Conservation (phyloP, 2,329 filamentous ascomycete species). For the Fusarium torreyae region DNA sequence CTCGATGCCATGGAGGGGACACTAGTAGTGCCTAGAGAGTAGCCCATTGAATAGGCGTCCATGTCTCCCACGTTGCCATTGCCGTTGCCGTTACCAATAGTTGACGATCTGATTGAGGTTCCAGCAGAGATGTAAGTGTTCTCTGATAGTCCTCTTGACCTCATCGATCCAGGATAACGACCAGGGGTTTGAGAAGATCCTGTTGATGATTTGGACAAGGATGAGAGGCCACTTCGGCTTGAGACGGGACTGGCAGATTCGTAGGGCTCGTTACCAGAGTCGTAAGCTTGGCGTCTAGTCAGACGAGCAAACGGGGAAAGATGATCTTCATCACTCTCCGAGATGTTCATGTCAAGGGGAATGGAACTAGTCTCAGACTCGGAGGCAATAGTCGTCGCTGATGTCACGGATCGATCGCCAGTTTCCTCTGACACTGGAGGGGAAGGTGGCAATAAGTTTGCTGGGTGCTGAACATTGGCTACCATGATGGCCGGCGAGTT, state of each 20-base stretch:
- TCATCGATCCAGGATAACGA: constrained; percentile 65
- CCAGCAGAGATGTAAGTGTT: constrained; percentile 79
- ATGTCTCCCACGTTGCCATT: constrained; percentile 47
- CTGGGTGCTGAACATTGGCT: constrained; percentile 88
- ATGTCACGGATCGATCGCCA: constrained; percentile 65
- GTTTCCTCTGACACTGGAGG: constrained; percentile 86
- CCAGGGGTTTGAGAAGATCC: constrained; percentile 69
- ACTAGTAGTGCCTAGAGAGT: constrained; percentile 56
- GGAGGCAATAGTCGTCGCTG: constrained; percentile 64
- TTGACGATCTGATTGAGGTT: constrained; percentile 61
- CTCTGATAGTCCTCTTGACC: constrained; percentile 71
- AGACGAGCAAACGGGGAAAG: constrained; percentile 83
- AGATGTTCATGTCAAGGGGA: constrained; percentile 71
- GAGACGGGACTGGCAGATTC: constrained; percentile 78
- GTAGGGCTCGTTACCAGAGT: constrained; percentile 73
- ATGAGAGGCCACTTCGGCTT: constrained; percentile 74
- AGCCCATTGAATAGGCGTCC: constrained; percentile 70
- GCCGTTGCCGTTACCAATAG: constrained; percentile 46
- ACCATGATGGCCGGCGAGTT: constrained; percentile 87
- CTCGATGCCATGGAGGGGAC: constrained; percentile 65
- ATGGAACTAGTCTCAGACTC: constrained; percentile 70
- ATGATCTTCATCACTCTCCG: constrained; percentile 83
- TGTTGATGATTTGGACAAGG: constrained; percentile 67
- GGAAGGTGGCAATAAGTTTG: constrained; percentile 82
- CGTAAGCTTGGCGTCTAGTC: constrained; percentile 76